These are phyloP conservation scores for Emmonsia crescens DNA, from an alignment of 2,329 filamentous ascomycete genomes.

Conservation along the genomic window DNA sequence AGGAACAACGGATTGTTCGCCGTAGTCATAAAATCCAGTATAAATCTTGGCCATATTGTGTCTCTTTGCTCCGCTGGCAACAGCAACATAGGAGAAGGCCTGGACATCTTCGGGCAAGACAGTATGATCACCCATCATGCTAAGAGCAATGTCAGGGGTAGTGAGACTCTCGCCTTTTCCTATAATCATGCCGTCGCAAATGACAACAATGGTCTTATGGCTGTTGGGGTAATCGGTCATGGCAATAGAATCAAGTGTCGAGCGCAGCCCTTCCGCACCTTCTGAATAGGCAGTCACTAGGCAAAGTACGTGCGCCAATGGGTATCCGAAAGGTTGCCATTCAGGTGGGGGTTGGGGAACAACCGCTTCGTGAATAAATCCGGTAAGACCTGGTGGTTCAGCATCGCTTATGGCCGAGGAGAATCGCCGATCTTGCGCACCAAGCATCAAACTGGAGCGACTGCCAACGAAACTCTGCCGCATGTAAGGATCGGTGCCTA, in stretches of 20 bases:
- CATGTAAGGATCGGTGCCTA: slow-evolving; percentile 35
- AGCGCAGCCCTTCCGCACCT: slow-evolving; percentile 82
- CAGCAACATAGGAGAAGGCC: slow-evolving; percentile 90
- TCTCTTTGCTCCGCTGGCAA: slow-evolving; percentile 87
- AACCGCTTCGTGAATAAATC: slow-evolving; percentile 93
- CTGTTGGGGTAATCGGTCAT: slow-evolving; percentile 99
- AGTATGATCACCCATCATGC: slow-evolving; percentile 91
- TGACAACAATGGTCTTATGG: slow-evolving; percentile 91
- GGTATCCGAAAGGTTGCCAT: slow-evolving; percentile 95
- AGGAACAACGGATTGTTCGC: slow-evolving; percentile 66
- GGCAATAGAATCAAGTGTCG: slow-evolving; percentile 89
- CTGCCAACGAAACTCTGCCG: slow-evolving; percentile 32
- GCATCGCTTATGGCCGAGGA: slow-evolving; percentile 47
- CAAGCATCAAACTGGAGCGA: slow-evolving; percentile 51
- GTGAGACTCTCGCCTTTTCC: slow-evolving; percentile 77
- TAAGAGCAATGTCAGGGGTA: slow-evolving; percentile 79
- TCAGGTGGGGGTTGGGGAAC: slow-evolving; percentile 93
- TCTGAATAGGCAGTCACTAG: slow-evolving; percentile 96
- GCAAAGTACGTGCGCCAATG: slow-evolving; percentile 85
- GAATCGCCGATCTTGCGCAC: slow-evolving; percentile 41
- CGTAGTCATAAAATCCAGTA: slow-evolving; percentile 96
- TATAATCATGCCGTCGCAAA: slow-evolving; percentile 97
- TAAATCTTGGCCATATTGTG: slow-evolving; percentile 99
- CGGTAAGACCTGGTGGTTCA: slow-evolving; percentile 70
- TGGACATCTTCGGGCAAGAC: slow-evolving; percentile 70